Evolutionary conservation across 2,329 filamentous ascomycete species (phyloP).

Genomic region (Bertia moriformis): DNA sequence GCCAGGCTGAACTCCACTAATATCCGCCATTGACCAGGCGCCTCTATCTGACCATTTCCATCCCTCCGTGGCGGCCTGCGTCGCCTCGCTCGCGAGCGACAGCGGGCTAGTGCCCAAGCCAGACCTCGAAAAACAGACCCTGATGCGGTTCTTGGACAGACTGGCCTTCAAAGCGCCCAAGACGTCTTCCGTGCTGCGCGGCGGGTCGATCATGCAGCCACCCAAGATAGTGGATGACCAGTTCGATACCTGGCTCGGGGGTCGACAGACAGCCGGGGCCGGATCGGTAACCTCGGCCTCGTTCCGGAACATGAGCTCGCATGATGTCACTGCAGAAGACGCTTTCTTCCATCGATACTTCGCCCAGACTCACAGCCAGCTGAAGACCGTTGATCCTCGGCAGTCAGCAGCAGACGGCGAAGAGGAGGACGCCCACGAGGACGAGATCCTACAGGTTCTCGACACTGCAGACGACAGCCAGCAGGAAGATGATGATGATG

Average conservation of each 20-base stretch:
- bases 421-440: slow-evolving; percentile 58
- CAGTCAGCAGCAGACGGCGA: slow-evolving; percentile 28
- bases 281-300: slow-evolving; percentile 64
- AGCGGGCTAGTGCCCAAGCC: slow-evolving; percentile 68
- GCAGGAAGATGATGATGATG: slow-evolving; percentile 23
- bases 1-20: slow-evolving; percentile 3
- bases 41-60: slow-evolving; percentile 77
- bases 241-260: slow-evolving; percentile 12
- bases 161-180: slow-evolving; percentile 97
- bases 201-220: slow-evolving; percentile 92
- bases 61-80: slow-evolving; percentile 75
- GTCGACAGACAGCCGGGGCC: slow-evolving; percentile 15
- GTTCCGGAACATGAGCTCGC: slow-evolving; percentile 84
- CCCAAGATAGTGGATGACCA: slow-evolving; percentile 38
- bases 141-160: slow-evolving; percentile 91
- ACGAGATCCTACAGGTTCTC: slow-evolving; percentile 35
- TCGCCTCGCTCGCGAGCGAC: too few relatives aligned
- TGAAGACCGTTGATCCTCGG: neutral
- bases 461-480: slow-evolving; percentile 36
- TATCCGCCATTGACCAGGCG: slow-evolving; percentile 15
- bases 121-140: slow-evolving; percentile 74
- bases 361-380: neutral
- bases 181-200: slow-evolving; percentile 49
- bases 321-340: slow-evolving; percentile 78
- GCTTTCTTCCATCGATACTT: slow-evolving; percentile 99